Evolutionary conservation across 2,329 filamentous ascomycete species (phyloP), one percentile per base, ranked within the genome.

Genomic region (Neopestalotiopsis sp.): DNA sequence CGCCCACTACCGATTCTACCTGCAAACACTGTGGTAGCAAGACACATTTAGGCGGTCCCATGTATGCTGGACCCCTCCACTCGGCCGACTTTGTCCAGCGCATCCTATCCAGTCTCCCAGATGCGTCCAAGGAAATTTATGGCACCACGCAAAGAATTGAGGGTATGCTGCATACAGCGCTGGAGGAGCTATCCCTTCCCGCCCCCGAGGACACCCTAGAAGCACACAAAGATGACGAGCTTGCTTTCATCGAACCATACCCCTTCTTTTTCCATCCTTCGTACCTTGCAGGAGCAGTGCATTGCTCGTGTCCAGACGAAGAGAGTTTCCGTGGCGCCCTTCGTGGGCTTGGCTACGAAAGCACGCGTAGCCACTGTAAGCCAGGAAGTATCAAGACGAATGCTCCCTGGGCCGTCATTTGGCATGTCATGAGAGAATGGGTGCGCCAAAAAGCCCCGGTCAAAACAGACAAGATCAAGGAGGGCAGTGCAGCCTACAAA

Each of bases 371-470:
- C 74, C 96, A 99, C 80, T 94, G 94, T 74, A 94, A 94, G 73
- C 88, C 94, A 0, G 95, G 95, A 32, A 96, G 93, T 76, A 90
- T 98, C 80, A 97, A 97, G 83, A 98, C 96, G 0, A 90, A 98
- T 80, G 96, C 96, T 14, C 93, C 95, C 0, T 99, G 94, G 94
- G 85, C 85, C 4, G 90, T 94, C 0, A 88, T 99, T 62, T 98
- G 96, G 95, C 92, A 97, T 78, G 85, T 98, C 34, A 96, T 98
- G 89, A 88, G 93, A 32, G 94, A 97, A 81, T 99, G 94, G 94
- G 89, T 93, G 14, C 88, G 91, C 30, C 94, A 97, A 77, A 92
- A 91, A 75, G 86, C 89, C 0, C 94, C 95, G 0, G 86, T 97
- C 69, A 97, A 93, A 77, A 88, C 91, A 45, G 88, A 88, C 1